A percentile compares a stretch with the other conserved stretches of the same genome.
Evolutionary conservation across 495 filamentous ascomycete species (phyloP).

Genomic region (Melanomma pulvis-pyrius): DNA sequence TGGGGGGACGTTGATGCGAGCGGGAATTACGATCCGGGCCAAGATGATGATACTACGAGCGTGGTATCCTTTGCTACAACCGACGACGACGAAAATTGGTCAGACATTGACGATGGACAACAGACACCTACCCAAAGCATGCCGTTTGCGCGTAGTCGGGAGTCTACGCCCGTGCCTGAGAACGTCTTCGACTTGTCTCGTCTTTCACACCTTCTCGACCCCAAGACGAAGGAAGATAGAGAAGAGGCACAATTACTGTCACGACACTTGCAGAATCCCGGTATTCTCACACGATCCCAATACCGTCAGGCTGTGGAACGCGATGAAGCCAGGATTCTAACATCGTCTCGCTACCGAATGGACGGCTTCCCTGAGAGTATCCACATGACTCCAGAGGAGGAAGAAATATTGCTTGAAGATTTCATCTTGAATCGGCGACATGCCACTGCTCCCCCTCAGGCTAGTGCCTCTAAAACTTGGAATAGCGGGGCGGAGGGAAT

Average conservation of each 20-base stretch:
- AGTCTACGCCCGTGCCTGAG: constrained; percentile 61
- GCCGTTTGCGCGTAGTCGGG: constrained; percentile 41
- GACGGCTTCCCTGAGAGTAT: constrained; percentile 11
- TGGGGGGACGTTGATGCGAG: constrained; percentile 81
- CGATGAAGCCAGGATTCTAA: constrained; percentile 67
- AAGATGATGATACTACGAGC: constrained; percentile 77
- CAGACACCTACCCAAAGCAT: constrained; percentile 71
- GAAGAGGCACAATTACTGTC: constrained; percentile 82
- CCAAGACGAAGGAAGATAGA: constrained; percentile 72
- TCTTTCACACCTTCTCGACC: constrained; percentile 82
- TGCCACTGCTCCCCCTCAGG: constrained; percentile 29
- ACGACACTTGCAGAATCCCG: constrained; percentile 69
- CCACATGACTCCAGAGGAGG: constrained; percentile 65
- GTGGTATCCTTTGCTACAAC: constrained; percentile 66
- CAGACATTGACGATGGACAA: constrained; percentile 59
- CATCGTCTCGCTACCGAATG: constrained; percentile 50
- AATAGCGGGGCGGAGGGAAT: constrained; percentile 69
- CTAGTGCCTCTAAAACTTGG: constrained; percentile 53
- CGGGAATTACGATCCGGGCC: constrained; percentile 63
- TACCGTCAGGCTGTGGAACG: constrained; percentile 67
- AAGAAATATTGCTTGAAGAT: constrained; percentile 77
- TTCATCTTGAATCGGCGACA: constrained; percentile 69
- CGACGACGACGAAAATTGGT: constrained; percentile 48
- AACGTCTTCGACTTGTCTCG: constrained; percentile 63
- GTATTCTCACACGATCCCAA: constrained; percentile 78